Evolutionary conservation across 371 early-diverging fungal genomes (phyloP).

Genomic region (Lichtheimia ramosa): DNA sequence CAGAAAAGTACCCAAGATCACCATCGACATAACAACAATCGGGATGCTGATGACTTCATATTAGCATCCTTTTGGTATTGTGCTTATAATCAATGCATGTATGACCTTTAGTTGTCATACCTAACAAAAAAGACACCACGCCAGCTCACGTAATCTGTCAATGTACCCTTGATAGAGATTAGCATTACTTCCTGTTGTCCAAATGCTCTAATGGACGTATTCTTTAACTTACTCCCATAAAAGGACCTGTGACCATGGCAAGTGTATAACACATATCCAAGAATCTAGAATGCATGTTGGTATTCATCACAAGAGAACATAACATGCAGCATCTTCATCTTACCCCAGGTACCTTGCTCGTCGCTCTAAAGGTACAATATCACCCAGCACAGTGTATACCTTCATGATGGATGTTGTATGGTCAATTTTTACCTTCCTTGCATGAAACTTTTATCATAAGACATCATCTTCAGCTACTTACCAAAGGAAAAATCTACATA

Average conservation of each 20-base stretch:
- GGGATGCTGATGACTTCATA: background rate
- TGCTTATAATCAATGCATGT: too few species aligned
- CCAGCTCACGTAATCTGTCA: background rate
- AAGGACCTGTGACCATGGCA: constrained; percentile 38
- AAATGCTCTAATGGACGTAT: too few species aligned
- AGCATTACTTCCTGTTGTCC: too few species aligned
- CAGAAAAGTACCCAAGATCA: background rate
- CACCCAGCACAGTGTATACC: constrained; percentile 64
- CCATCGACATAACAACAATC: background rate
- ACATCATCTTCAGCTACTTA: background rate
- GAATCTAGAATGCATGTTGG: background rate
- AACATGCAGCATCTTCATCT: background rate
- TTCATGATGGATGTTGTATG: background rate
- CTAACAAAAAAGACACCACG: background rate
- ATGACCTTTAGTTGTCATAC: background rate
- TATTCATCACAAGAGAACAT: too few species aligned
- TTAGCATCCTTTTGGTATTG: too few species aligned
- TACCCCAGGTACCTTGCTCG: constrained; percentile 59
- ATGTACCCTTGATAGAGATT: background rate
- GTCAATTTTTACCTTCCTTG: too few species aligned
- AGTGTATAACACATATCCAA: constrained; percentile 41
- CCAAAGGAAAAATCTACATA: background rate
- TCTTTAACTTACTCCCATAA: constrained; percentile 32
- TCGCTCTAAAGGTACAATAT: constrained; percentile 55
- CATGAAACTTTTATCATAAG: too few species aligned